These are phyloP conservation scores for Vitis rupestris DNA, from an alignment of 164 flowering plant species.

Conservation along the genomic window DNA sequence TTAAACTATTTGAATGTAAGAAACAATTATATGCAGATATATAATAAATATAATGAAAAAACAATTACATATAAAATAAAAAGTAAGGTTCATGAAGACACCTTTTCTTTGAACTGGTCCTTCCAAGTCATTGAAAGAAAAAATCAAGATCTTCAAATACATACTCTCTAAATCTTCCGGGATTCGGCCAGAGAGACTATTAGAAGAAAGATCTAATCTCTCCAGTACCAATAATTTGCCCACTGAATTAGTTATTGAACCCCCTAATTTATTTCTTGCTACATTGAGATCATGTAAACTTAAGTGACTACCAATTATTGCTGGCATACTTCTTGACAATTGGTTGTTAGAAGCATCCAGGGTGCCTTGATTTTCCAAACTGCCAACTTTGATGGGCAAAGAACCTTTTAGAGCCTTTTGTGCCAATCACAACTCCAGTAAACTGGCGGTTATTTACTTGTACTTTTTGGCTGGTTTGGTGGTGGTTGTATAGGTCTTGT, in stretches of 20 bases:
- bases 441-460: no score
- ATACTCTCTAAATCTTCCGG: slow-evolving; percentile 5
- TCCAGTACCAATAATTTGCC: neutral
- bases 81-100: neutral
- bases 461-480: no score
- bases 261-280: neutral
- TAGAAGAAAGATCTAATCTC: slow-evolving; percentile 1
- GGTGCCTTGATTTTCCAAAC: slow-evolving; percentile 1
- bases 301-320: neutral
- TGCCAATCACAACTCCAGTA: neutral
- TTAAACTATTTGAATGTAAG: no score
- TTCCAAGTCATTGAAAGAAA: slow-evolving; percentile 12
- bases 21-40: no score
- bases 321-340: neutral
- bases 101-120: slow-evolving; percentile 4
- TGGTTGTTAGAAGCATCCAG: neutral
- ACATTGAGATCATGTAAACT: neutral
- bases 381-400: neutral
- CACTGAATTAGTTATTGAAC: neutral
- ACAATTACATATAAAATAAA: neutral
- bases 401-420: neutral
- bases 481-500: no score
- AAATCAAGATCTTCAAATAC: neutral
- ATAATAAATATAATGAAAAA: no score
- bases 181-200: slow-evolving; percentile 4